Conservation (phyloP, 306 rosid species). For the Vigna nakashimae region DNA sequence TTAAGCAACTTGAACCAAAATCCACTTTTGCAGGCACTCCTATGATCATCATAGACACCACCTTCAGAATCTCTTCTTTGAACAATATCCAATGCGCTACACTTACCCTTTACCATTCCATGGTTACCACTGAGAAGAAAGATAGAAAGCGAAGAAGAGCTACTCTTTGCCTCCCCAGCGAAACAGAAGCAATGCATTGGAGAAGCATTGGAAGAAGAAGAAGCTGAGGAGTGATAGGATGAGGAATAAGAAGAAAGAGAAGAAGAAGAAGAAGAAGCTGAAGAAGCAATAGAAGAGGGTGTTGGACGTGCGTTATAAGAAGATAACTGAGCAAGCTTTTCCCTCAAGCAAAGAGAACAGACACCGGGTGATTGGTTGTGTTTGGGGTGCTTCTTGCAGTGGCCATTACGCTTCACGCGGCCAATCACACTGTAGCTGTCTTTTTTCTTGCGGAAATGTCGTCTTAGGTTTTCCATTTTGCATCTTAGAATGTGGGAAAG, state of each 20-base stretch:
- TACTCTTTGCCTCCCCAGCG: conserved; percentile 25
- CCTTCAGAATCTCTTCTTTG: conserved; percentile 38
- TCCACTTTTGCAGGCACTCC: conserved; percentile 45
- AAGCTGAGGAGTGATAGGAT: conserved; percentile 56
- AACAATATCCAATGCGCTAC: conserved; percentile 53
- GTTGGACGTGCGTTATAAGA: conserved; percentile 32
- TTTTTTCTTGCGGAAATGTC: conserved; percentile 44
- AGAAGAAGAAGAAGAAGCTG: conserved; percentile 51
- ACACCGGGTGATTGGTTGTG: conserved; percentile 88
- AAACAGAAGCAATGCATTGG: conserved; percentile 49
- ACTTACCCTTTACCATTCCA: conserved; percentile 50
- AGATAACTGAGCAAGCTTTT: conserved; percentile 55
- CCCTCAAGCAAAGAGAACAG: conserved; percentile 74
- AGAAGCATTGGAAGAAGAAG: conserved; percentile 58
- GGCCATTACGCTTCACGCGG: conserved; percentile 34
- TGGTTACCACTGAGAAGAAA: conserved; percentile 38
- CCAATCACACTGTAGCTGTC: conserved; percentile 32
- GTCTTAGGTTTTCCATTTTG: conserved; percentile 49
- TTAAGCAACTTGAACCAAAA: conserved; percentile 63
- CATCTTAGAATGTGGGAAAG: background rate
- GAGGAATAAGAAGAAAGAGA: conserved; percentile 46
- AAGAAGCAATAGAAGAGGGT: background rate
- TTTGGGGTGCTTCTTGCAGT: conserved; percentile 84
- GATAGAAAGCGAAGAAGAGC: conserved; percentile 38
- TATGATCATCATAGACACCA: background rate